Conservation (phyloP, 345 rosid genomes). For the Psidium friedrichsthalianum region DNA sequence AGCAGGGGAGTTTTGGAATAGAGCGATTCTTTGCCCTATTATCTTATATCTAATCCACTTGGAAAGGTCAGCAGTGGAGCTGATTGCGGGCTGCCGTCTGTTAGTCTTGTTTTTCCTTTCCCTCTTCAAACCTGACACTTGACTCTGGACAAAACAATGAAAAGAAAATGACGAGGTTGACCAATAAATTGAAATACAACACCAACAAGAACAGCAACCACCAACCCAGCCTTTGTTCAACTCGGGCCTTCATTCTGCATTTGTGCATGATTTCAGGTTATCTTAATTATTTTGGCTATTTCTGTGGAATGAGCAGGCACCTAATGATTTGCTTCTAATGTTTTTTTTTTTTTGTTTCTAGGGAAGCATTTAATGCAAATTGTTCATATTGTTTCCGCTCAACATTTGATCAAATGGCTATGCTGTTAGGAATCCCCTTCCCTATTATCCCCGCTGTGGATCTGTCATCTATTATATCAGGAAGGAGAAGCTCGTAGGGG, state of each 20-base stretch:
- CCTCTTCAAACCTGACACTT: background rate
- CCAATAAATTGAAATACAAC: background rate
- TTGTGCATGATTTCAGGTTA: no score
- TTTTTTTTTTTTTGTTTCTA: background rate
- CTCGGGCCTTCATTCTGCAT: background rate
- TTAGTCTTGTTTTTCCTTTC: background rate
- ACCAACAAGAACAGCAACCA: background rate
- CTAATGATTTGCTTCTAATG: background rate
- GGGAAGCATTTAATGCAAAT: background rate
- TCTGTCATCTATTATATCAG: slow-evolving; percentile 15
- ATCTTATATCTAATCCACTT: background rate
- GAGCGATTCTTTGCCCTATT: background rate
- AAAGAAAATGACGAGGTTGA: background rate
- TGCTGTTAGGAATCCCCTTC: slow-evolving; percentile 48
- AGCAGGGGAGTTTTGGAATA: background rate
- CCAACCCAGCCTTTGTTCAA: background rate
- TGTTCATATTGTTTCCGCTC: background rate
- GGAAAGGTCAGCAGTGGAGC: background rate
- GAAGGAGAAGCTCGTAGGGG: slow-evolving; percentile 34
- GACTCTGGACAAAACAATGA: background rate
- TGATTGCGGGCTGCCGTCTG: background rate
- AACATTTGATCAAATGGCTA: slow-evolving; percentile 18
- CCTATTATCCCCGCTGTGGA: slow-evolving; percentile 21
- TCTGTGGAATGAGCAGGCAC: background rate
- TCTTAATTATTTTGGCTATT: no score